phyloP scores from a whole-genome alignment of 164 flowering plant genomes.

The Dillenia suffruticosa region DNA sequence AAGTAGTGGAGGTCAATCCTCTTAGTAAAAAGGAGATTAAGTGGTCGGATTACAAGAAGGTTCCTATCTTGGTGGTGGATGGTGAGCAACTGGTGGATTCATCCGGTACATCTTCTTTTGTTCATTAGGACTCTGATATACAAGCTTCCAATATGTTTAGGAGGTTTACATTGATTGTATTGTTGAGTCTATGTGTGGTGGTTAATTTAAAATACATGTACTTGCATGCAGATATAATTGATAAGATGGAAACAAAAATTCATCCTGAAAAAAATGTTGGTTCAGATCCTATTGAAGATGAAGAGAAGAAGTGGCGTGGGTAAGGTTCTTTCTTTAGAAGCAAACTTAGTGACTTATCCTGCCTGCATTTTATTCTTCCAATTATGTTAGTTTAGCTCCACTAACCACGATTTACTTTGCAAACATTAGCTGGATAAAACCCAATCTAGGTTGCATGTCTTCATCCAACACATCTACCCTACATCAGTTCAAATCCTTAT shows the following conservation, averaged over 20 bases:
- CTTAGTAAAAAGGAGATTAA: conserved; percentile 75
- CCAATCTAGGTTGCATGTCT: no score
- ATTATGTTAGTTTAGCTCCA: no score
- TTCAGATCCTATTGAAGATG: conserved; percentile 27
- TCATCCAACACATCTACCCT: no score
- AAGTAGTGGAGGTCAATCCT: conserved; percentile 82
- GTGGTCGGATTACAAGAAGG: conserved; percentile 86
- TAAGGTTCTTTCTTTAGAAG: conserved; percentile 11
- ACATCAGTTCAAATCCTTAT: no score
- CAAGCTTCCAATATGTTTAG: not conserved
- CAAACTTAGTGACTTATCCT: no score
- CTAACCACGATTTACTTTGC: no score
- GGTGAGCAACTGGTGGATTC: conserved; percentile 69
- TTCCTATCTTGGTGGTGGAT: conserved; percentile 66
- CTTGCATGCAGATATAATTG: conserved; percentile 43
- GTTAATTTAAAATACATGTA: not conserved
- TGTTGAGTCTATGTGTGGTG: not conserved
- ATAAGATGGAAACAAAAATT: conserved; percentile 34
- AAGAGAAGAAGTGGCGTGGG: conserved; percentile 71
- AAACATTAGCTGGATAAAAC: no score
- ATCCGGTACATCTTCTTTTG: conserved; percentile 39
- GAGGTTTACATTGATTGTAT: not conserved
- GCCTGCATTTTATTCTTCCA: no score
- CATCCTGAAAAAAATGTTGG: conserved; percentile 14
- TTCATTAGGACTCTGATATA: not conserved